Evolutionary conservation across 2,329 filamentous ascomycete species (phyloP), one percentile per base, ranked within the genome.

Genomic region (Phyllosticta paracitricarpa): DNA sequence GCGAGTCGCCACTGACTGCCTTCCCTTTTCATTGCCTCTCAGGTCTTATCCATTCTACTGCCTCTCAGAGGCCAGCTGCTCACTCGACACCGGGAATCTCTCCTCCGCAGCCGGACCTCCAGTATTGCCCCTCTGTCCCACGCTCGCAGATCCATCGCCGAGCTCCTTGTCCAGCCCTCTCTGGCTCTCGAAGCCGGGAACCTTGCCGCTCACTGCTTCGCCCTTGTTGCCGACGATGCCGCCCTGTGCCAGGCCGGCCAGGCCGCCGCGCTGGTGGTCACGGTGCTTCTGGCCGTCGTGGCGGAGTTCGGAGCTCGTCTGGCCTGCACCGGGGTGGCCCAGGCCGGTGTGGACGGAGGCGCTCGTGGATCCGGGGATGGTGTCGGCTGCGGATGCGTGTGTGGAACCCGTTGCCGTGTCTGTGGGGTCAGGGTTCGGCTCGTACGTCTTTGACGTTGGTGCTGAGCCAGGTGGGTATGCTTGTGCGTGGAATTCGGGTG

Each of bases 401-500:
- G 40, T 14, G 61, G 69, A 66, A 61, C 73, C 70, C 7, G 35
- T 24, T 17, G 58, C 17, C 7, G 72, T 72, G 58, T 79, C 77
- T 59, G 77, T 76, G 64, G 74, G 74, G 53, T 75, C 68, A 3
- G 76, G 70, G 72, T 80, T 79, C 28, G 79, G 77, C 10, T 71
- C 66, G 74, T 76, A 80, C 19, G 77, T 76, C 17, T 67, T 70
- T 51, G 73, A 70, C 0, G 73, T 64, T 1, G 88, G 88, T 0
- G 88, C 87, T 3, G 83, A 82, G 63, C 88, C 88, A 0, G 86
- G 74, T 0, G 85, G 79, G 40, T 84, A 74, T 1, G 79, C 80
- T 70, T 90, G 66, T 25, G 83, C 81, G 67, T 81, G 77, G 77
- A 88, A 91, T 68, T 88, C 86, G 22, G 84, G 84, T 12, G 73